phyloP scores from a whole-genome alignment of 768 basidiomycete species.

The Leccinum barrowsii region DNA sequence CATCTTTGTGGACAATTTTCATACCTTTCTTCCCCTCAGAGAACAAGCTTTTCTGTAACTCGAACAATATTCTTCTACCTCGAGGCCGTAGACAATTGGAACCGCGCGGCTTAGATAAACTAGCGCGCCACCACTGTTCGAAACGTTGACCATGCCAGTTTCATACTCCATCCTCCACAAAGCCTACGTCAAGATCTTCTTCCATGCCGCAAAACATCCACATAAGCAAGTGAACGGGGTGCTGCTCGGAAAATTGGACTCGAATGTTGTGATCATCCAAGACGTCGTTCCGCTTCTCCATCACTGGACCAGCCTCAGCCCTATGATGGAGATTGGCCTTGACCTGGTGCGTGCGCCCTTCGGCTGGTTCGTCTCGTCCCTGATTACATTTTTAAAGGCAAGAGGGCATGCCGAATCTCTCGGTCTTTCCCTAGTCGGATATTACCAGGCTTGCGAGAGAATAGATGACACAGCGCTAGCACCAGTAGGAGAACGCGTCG shows the following conservation, averaged over 20 bases:
- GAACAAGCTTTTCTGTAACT: background rate
- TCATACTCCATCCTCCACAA: constrained; percentile 53
- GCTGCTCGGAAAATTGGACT: constrained; percentile 53
- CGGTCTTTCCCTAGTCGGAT: constrained; percentile 58
- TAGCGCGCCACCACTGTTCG: background rate
- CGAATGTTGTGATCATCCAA: constrained; percentile 43
- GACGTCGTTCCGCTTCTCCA: constrained; percentile 79
- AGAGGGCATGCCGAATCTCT: constrained; percentile 53
- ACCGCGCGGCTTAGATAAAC: background rate
- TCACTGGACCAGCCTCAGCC: constrained; percentile 80
- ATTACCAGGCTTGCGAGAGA: constrained; percentile 71
- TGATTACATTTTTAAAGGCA: constrained; percentile 40
- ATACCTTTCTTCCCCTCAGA: background rate
- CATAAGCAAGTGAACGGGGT: constrained; percentile 74
- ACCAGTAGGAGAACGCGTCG: constrained; percentile 64
- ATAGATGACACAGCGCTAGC: constrained; percentile 58
- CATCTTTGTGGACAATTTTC: background rate
- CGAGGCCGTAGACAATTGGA: background rate
- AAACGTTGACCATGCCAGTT: constrained; percentile 21
- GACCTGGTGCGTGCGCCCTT: constrained; percentile 52
- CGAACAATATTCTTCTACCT: background rate
- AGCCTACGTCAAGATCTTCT: constrained; percentile 71
- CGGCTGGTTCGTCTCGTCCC: background rate
- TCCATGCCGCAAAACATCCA: constrained; percentile 80
- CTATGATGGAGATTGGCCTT: constrained; percentile 84